Evolutionary conservation across 192 early-diverging fungal genomes (phyloP), one percentile per base, ranked within the genome.

Genomic region (Phlyctochytrium planicorne): DNA sequence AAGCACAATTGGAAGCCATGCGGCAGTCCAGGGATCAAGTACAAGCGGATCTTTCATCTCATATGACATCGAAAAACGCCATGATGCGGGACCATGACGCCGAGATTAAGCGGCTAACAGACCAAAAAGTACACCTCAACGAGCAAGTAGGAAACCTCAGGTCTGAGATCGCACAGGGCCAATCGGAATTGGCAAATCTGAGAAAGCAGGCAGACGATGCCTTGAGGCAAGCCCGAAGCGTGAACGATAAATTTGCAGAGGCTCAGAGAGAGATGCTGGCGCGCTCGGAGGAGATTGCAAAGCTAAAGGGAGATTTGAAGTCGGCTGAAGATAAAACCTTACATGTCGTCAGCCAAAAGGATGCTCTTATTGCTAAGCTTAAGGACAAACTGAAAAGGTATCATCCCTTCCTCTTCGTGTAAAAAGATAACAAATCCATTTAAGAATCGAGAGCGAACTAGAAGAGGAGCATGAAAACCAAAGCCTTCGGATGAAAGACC

Each of bases 401-500:
- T n/a, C n/a, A n/a, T n/a, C n/a, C n/a, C n/a, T n/a, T n/a, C n/a
- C n/a, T n/a, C n/a, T n/a, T n/a, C n/a, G n/a, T n/a, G n/a, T n/a
- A n/a, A n/a, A n/a, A n/a, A n/a, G n/a, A n/a, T n/a, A n/a, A n/a
- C n/a, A n/a, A n/a, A n/a, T n/a, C n/a, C n/a, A n/a, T n/a, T n/a
- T n/a, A n/a, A 69, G 68, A 61, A 70, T 34, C 10, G 35, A 36
- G 59, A 59, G 68, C 29, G 72, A 75, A 53, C 52, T 81, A 34
- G 72, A 73, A n/a, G 75, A 68, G 35, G 73, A 74, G 56, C 70
- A 73, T 1, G 78, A 82, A 17, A 70, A 79, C 24, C 56, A 66
- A 24, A 59, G 55, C 27, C 52, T 75, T 23, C 63, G 79, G 63
- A 82, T 82, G 81, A 77, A 75, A 59, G 81, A 82, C 37, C 62